Evolutionary conservation across 1,284 basidiomycete species (phyloP).

Genomic region (Inonotus obliquus): DNA sequence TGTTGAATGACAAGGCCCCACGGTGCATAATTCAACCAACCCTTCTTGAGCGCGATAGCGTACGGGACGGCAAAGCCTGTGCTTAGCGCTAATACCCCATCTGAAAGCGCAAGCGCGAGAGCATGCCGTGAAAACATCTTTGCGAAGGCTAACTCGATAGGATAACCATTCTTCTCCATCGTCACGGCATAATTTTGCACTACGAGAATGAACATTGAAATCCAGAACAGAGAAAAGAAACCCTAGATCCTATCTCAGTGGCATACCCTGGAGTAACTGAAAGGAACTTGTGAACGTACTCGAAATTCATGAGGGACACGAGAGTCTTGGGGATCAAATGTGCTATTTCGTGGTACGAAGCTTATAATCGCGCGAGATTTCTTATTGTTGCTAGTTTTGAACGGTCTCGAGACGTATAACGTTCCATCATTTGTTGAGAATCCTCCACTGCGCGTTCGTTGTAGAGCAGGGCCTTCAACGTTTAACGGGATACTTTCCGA

Average conservation of each 20-base stretch:
- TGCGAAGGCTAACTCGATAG: slow-evolving; percentile 81
- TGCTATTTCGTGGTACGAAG: slow-evolving; percentile 80
- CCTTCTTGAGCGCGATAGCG: slow-evolving; percentile 67
- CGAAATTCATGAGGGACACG: slow-evolving; percentile 80
- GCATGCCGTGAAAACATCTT: slow-evolving; percentile 87
- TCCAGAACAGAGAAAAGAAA: slow-evolving; percentile 92
- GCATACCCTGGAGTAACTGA: not conserved
- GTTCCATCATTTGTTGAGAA: slow-evolving; percentile 59
- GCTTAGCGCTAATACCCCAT: slow-evolving; percentile 73
- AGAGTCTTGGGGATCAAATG: slow-evolving; percentile 80
- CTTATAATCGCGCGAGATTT: slow-evolving; percentile 72
- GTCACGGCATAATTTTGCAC: slow-evolving; percentile 74
- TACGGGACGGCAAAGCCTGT: slow-evolving; percentile 84
- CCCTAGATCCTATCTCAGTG: slow-evolving; percentile 44
- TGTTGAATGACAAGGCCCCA: slow-evolving; percentile 77
- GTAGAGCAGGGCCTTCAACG: not conserved
- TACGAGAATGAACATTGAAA: slow-evolving; percentile 78
- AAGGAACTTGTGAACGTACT: slow-evolving; percentile 37
- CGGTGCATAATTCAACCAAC: slow-evolving; percentile 78
- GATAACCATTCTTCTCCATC: slow-evolving; percentile 72
- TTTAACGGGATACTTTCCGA: not conserved
- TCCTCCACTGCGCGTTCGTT: slow-evolving; percentile 37
- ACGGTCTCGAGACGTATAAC: slow-evolving; percentile 70
- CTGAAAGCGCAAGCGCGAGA: slow-evolving; percentile 77
- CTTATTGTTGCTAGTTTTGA: slow-evolving; percentile 59